Conservation (phyloP, 495 filamentous ascomycete genomes). For the Mycothermus thermophilus region DNA sequence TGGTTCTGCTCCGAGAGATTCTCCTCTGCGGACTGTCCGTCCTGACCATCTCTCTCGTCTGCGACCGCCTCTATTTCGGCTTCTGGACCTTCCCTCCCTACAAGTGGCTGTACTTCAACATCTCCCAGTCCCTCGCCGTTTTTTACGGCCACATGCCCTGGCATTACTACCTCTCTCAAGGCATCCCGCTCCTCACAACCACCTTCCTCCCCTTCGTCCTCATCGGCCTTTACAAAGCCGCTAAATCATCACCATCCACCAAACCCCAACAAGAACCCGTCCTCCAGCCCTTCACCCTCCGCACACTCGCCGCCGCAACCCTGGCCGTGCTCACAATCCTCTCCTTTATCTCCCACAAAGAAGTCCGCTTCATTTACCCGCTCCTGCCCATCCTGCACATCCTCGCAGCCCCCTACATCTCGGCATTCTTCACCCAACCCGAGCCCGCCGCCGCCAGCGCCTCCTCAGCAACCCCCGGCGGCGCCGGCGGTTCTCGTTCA, state of each 20-base stretch:
- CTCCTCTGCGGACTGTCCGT: constrained; percentile 52
- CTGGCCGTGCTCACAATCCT: constrained; percentile 48
- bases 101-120: constrained; percentile 83
- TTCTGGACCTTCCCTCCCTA: constrained; percentile 83
- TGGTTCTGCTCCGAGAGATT: constrained; percentile 46
- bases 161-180: constrained; percentile 89
- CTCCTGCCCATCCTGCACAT: constrained; percentile 76
- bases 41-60: constrained; percentile 47
- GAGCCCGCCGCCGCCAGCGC: constrained; percentile 4
- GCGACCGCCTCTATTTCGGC: constrained; percentile 73
- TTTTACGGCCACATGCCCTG: constrained; percentile 89
- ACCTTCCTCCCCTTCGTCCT: constrained; percentile 66
- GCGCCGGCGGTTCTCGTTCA: too few species aligned
- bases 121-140: constrained; percentile 67
- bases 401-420: constrained; percentile 53
- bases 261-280: constrained; percentile 17
- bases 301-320: constrained; percentile 47
- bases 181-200: constrained; percentile 73
- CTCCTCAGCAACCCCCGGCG: constrained; percentile 6
- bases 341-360: constrained; percentile 83
- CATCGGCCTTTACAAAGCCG: constrained; percentile 45
- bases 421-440: constrained; percentile 46
- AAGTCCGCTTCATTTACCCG: constrained; percentile 94
- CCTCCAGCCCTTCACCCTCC: constrained; percentile 29
- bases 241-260: constrained; percentile 21